Evolutionary conservation across 2,329 filamentous ascomycete species (phyloP).

Genomic region (Pseudogymnoascus sp.): DNA sequence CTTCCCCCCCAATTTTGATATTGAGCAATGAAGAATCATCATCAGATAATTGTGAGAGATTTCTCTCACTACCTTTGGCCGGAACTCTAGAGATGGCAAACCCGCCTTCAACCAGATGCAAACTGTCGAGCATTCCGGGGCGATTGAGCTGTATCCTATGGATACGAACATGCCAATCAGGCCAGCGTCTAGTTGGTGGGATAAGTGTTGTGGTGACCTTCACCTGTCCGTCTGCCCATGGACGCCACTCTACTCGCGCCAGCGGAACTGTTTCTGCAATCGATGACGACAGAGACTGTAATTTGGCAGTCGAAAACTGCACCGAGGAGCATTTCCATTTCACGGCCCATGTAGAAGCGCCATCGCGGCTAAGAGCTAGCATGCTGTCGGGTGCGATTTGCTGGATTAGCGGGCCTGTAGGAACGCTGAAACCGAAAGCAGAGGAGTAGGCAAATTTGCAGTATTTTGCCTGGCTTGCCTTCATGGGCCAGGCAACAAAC

Average conservation of each 20-base stretch:
- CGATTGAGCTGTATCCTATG: slow-evolving; percentile 3
- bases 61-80: not conserved
- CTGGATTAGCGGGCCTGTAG: slow-evolving; percentile 32
- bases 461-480: slow-evolving; percentile 26
- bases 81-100: slow-evolving; percentile 12
- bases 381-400: slow-evolving; percentile 36
- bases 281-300: not conserved
- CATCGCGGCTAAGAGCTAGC: slow-evolving; percentile 32
- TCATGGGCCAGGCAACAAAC: slow-evolving; percentile 19
- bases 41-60: not conserved
- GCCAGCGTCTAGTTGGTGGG: slow-evolving; percentile 14
- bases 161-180: slow-evolving; percentile 17
- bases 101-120: slow-evolving; percentile 11
- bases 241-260: slow-evolving; percentile 7
- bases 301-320: not conserved
- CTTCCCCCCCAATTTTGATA: not conserved
- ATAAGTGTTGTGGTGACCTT: slow-evolving; percentile 15
- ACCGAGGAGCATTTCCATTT: slow-evolving; percentile 28
- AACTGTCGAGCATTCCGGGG: not conserved
- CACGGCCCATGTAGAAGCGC: slow-evolving; percentile 33
- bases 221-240: slow-evolving; percentile 10
- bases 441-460: slow-evolving; percentile 31
- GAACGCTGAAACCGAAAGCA: slow-evolving; percentile 32
- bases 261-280: not conserved
- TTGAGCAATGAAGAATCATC: not conserved